phyloP scores from a whole-genome alignment of 2,329 filamentous ascomycete species.

The Aspergillus cejpii region DNA sequence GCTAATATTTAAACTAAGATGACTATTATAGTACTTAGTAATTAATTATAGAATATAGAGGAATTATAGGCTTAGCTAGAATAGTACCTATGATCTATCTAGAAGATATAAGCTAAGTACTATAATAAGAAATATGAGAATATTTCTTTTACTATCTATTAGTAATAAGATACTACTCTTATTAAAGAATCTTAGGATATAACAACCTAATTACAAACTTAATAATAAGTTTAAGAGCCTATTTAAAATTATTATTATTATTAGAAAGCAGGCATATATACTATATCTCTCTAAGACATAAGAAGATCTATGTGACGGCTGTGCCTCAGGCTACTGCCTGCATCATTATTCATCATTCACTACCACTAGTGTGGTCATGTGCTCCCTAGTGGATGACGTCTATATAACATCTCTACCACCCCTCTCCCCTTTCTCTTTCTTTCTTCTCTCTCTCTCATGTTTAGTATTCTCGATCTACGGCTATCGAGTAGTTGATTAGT shows the following conservation, averaged over 20 bases:
- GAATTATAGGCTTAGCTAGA: neutral
- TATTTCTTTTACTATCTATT: neutral
- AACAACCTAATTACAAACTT: constrained; percentile 3
- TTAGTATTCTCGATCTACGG: too few species aligned
- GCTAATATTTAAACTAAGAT: neutral
- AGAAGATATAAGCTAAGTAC: neutral
- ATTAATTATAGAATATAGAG: neutral
- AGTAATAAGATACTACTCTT: constrained; percentile 1
- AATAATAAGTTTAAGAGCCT: neutral
- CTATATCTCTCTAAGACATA: neutral
- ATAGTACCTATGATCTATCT: neutral
- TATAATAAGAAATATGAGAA: neutral
- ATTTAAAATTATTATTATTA: constrained; percentile 3
- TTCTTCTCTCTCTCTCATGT: too few species aligned
- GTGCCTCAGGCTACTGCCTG: too few species aligned
- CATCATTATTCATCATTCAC: too few species aligned
- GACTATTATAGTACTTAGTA: neutral
- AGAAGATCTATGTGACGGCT: too few species aligned
- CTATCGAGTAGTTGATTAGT: too few species aligned
- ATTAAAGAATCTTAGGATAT: constrained; percentile 2
- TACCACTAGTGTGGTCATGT: too few species aligned
- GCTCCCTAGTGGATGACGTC: too few species aligned
- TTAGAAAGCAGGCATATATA: neutral
- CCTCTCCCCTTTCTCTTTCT: too few species aligned
- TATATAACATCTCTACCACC: too few species aligned